Evolutionary conservation across 2,329 filamentous ascomycete genomes (phyloP), one percentile per base, ranked within the genome.

Genomic region (Penicillium oxalicum): DNA sequence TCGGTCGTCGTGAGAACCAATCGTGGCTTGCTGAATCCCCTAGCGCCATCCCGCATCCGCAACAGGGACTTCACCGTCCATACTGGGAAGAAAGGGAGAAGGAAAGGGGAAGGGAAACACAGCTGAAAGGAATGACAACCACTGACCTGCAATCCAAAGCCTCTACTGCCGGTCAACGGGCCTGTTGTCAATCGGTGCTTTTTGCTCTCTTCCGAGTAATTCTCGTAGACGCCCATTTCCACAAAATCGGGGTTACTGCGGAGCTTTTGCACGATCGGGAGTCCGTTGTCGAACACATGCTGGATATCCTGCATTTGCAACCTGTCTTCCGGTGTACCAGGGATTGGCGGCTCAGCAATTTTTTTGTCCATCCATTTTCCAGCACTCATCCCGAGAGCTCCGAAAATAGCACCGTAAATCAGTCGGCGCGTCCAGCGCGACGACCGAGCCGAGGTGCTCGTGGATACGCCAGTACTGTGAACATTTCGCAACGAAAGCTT

Each of bases 91-190:
- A 18, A 18, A 18, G 18, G 18, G 18, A 18, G 18, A 18, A 18
- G 18, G 18, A 18, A 18, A 18, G 18, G 18, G 18, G 18, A 18
- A 18, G 18, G 18, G 18, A 18, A 18, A 18, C 18, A 18, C 18
- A 18, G 18, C 18, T 18, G 18, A 18, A 18, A 18, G 18, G 18
- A 32, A 44, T 48, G 9, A 51, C 39, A 38, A 13, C 40, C 38
- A 60, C 67, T 35, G 51, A 72, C 70, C 66, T 73, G 72, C 40
- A 72, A 52, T 25, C 64, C 67, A 37, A 73, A 46, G 12, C 68
- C 70, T 45, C 67, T 61, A 49, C 65, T 69, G 18, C 72, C 72
- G 41, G 60, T 59, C 47, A 75, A 51, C 9, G 67, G 61, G 4
- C 71, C 71, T 41, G 65, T 67, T 4, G 70, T 71, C 44, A 74